phyloP scores from a whole-genome alignment of 129 eudicot genomes.

The Ambrosia trifida region DNA sequence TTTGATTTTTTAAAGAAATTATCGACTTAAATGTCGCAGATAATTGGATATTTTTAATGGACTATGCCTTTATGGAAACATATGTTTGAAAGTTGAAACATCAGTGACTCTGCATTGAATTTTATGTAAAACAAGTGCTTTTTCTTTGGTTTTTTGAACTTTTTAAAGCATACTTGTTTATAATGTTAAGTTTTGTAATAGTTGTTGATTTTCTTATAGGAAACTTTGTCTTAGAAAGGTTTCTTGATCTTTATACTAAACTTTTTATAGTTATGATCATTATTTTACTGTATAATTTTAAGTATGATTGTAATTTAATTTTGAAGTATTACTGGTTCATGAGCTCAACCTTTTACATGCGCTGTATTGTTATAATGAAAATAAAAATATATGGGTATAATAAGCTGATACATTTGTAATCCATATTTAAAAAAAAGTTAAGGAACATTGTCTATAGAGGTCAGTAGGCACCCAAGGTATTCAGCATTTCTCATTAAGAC shows the following conservation, averaged over 20 bases:
- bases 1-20: neutral
- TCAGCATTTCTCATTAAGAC: no score
- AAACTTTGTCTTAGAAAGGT: no score
- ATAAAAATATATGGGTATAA: neutral
- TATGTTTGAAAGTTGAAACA: neutral
- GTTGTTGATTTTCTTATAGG: neutral
- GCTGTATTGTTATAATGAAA: neutral
- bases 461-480: no score
- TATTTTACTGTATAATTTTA: neutral
- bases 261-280: no score
- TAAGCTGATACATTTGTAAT: neutral
- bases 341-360: neutral
- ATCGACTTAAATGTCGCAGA: neutral
- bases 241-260: no score
- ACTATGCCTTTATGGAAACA: neutral
- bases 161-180: neutral
- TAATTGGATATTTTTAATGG: neutral
- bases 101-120: neutral
- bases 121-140: neutral
- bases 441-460: neutral
- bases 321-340: neutral
- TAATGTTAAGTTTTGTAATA: neutral
- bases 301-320: neutral
- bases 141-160: neutral
- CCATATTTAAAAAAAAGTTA: neutral